Base-by-base conservation (phyloP, 306 rosid genomes). In the Lablab purpureus region DNA sequence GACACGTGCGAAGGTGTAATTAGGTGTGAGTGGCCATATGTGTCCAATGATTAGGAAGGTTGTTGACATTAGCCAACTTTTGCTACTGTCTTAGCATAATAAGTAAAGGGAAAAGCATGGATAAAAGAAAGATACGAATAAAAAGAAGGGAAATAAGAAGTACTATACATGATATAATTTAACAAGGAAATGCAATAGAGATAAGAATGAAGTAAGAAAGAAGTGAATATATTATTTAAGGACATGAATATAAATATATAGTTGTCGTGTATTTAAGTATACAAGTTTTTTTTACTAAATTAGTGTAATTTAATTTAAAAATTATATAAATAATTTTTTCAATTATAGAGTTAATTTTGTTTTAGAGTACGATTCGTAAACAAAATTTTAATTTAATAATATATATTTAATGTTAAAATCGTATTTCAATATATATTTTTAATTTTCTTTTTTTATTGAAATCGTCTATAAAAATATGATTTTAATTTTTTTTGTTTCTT, bases 1-100 rank as follows among this genome's bases (percentile, higher is more conserved):
- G 22, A 72, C 81, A 74, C 73, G 80, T 63, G 84, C 72, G 2
- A 2, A 0, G 4, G 4, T 10, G 1, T 7, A 4, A 65, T 81
- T 25, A 36, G 81, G 43, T 4, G 19, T 52, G 66, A 7, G 21
- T 67, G 73, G n/a, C 32, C 17, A 76, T 19, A 28, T 22, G 45
- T 67, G 72, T 17, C 81, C 74, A 67, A 67, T 77, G 55, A 47
- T 47, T 60, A 15, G 60, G 32, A 60, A 54, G 71, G 22, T 60
- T 59, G 59, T 52, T 60, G 79, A 60, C 46, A 37, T 18, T 59
- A 22, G 58, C 58, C 69, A 67, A 41, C 54, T 68, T 45, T 68
- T 45, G 56, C 40, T 23, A 45, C 22, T 68, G 22, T 45, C 56
- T 45, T 43, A 13, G 7, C 34, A 19, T 23, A 41, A 19, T 23